Percentiles rank a stretch among this genome's conserved stretches.
Conservation (phyloP, 768 basidiomycete species). For the Gyrodon lividus region DNA sequence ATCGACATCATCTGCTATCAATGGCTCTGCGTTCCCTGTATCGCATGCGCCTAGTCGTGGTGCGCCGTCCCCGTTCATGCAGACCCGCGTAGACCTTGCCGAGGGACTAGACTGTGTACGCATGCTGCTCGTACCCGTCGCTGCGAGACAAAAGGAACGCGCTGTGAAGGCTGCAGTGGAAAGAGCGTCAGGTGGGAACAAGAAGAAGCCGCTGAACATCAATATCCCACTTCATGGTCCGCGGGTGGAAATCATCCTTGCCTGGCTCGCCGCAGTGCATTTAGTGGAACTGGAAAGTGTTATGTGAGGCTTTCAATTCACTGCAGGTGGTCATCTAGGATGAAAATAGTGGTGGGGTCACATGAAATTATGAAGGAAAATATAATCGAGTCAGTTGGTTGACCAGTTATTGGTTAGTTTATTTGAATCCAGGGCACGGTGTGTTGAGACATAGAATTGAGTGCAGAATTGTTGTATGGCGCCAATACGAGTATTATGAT, state of each 20-base stretch:
- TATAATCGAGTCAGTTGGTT: neutral
- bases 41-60: slow-evolving; percentile 25
- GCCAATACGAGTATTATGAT: slow-evolving; percentile 1
- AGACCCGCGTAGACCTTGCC: slow-evolving; percentile 39
- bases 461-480: slow-evolving; percentile 1
- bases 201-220: slow-evolving; percentile 65
- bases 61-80: slow-evolving; percentile 13
- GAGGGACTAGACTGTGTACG: slow-evolving; percentile 67
- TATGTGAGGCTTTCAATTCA: slow-evolving; percentile 14
- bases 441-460: neutral
- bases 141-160: slow-evolving; percentile 58
- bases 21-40: slow-evolving; percentile 15
- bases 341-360: slow-evolving; percentile 1
- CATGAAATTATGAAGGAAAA: neutral
- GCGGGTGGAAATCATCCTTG: slow-evolving; percentile 79
- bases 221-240: slow-evolving; percentile 86
- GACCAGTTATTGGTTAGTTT: slow-evolving; percentile 3
- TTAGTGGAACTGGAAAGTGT: slow-evolving; percentile 63
- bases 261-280: slow-evolving; percentile 83
- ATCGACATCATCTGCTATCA: slow-evolving; percentile 25
- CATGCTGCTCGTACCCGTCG: slow-evolving; percentile 71
- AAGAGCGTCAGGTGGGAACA: slow-evolving; percentile 42
- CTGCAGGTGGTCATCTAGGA: neutral
- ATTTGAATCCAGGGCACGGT: neutral
- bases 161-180: slow-evolving; percentile 52